Conservation (phyloP, 2,329 filamentous ascomycete genomes). For the Colletotrichum limetticola region DNA sequence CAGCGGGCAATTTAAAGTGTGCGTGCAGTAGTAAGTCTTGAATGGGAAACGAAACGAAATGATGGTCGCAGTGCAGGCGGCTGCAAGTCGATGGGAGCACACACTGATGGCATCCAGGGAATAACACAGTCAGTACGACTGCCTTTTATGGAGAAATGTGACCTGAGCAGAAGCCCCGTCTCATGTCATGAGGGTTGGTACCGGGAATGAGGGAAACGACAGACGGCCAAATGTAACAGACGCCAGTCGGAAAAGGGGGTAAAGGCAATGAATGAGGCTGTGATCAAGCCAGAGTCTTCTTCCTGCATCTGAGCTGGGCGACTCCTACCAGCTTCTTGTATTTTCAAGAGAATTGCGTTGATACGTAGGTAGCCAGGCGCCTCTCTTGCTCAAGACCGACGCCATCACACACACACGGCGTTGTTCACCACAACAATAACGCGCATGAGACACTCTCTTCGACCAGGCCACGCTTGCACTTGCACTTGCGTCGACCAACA, state of each 20-base stretch:
- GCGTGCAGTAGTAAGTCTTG: constrained; percentile 18
- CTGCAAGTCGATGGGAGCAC: constrained; percentile 24
- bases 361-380: constrained; percentile 13
- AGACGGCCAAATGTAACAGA: constrained; percentile 24
- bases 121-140: constrained; percentile 2
- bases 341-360: neutral
- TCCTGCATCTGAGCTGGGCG: constrained; percentile 11
- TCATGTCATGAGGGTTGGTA: constrained; percentile 2
- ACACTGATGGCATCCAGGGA: constrained; percentile 18
- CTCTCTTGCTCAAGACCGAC: constrained; percentile 16
- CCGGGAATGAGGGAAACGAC: constrained; percentile 10
- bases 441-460: neutral
- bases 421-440: neutral
- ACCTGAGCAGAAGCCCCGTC: constrained; percentile 1
- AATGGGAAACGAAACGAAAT: constrained; percentile 25
- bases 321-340: constrained; percentile 24
- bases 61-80: constrained; percentile 17
- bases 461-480: neutral
- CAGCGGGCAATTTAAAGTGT: constrained; percentile 26
- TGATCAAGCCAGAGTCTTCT: neutral
- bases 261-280: constrained; percentile 2
- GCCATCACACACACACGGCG: neutral
- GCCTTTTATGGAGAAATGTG: constrained; percentile 29
- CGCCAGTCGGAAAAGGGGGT: constrained; percentile 9
- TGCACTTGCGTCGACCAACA: constrained; percentile 22